Percentiles rank a stretch among this genome's conserved stretches.
These are phyloP conservation scores for Pseudocercospora eumusae DNA, from an alignment of 2,329 filamentous ascomycete species.

Conservation along the genomic window DNA sequence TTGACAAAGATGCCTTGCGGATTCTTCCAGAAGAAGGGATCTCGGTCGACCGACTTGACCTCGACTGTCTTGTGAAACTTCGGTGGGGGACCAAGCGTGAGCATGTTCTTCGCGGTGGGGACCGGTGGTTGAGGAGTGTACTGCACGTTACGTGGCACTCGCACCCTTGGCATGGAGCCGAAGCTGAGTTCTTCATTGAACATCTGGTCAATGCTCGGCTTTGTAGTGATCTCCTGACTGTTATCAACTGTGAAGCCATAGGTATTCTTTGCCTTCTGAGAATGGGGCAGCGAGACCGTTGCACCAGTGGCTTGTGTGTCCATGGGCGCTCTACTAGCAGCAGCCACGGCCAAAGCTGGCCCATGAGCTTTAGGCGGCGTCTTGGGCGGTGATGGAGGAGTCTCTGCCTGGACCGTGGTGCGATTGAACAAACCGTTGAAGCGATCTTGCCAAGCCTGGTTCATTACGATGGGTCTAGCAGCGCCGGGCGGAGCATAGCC, in stretches of 20 bases:
- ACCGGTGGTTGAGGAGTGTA: slow-evolving; percentile 28
- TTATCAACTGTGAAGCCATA: slow-evolving; percentile 38
- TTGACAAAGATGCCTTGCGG: slow-evolving; percentile 34
- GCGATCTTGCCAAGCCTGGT: slow-evolving; percentile 72
- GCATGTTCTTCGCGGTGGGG: slow-evolving; percentile 27
- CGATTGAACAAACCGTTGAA: slow-evolving; percentile 78
- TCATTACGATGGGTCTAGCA: slow-evolving; percentile 48
- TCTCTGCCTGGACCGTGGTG: slow-evolving; percentile 49
- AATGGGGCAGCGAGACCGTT: slow-evolving; percentile 68
- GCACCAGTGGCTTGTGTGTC: slow-evolving; percentile 61
- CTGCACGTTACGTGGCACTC: slow-evolving; percentile 32
- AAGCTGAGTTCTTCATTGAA: slow-evolving; percentile 51
- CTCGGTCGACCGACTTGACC: slow-evolving; percentile 15
- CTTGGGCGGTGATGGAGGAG: slow-evolving; percentile 41
- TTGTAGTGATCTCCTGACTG: slow-evolving; percentile 42
- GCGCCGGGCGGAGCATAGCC: slow-evolving; percentile 45
- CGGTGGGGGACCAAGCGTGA: slow-evolving; percentile 21
- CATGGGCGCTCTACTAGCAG: slow-evolving; percentile 67
- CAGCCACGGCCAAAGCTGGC: slow-evolving; percentile 58
- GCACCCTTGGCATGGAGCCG: slow-evolving; percentile 46
- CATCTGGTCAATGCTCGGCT: slow-evolving; percentile 45
- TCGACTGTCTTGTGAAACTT: slow-evolving; percentile 24
- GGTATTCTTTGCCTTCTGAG: slow-evolving; percentile 20
- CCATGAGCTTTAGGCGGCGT: slow-evolving; percentile 43
- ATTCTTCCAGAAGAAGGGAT: slow-evolving; percentile 26